phyloP scores from a whole-genome alignment of 129 eudicot species.

The Flaveria robusta region DNA sequence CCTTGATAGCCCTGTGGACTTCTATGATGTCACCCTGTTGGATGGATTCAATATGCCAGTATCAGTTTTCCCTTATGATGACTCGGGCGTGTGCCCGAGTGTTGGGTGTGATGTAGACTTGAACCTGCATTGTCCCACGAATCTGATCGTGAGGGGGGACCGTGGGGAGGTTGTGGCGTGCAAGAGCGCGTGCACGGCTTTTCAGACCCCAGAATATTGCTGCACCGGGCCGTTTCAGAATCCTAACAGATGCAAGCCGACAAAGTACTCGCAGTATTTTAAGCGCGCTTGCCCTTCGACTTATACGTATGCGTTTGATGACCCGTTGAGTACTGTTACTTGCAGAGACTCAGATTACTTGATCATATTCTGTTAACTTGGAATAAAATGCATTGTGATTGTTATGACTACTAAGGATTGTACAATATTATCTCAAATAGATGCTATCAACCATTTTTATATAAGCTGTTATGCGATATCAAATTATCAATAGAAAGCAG shows the following conservation, averaged over 20 bases:
- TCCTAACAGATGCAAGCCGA: slow-evolving; percentile 20
- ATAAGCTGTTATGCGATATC: background rate
- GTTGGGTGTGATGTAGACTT: slow-evolving; percentile 12
- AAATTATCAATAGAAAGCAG: background rate
- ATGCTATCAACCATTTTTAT: background rate
- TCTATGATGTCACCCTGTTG: slow-evolving; percentile 11
- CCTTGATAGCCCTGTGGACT: slow-evolving; percentile 15
- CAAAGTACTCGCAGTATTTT: slow-evolving; percentile 18
- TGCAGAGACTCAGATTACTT: slow-evolving; percentile 20
- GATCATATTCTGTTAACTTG: slow-evolving; percentile 12
- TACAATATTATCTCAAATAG: background rate
- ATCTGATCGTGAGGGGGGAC: slow-evolving; percentile 12
- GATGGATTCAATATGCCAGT: slow-evolving; percentile 14
- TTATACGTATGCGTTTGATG: slow-evolving; percentile 6
- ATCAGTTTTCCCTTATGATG: background rate
- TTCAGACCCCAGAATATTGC: slow-evolving; percentile 15
- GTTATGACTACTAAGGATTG: background rate
- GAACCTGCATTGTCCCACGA: slow-evolving; percentile 11
- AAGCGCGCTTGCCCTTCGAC: slow-evolving; percentile 5
- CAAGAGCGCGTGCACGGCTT: slow-evolving; percentile 17
- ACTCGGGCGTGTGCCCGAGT: slow-evolving; percentile 14
- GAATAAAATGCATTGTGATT: slow-evolving; percentile 16
- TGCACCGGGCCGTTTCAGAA: slow-evolving; percentile 15
- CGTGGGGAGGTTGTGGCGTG: slow-evolving; percentile 5
- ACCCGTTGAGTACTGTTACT: slow-evolving; percentile 12